Percentiles rank a stretch among this genome's conserved stretches.
These are phyloP conservation scores for Barnettozyma siamensis DNA, from an alignment of 805 yeast genomes.

Conservation along the genomic window DNA sequence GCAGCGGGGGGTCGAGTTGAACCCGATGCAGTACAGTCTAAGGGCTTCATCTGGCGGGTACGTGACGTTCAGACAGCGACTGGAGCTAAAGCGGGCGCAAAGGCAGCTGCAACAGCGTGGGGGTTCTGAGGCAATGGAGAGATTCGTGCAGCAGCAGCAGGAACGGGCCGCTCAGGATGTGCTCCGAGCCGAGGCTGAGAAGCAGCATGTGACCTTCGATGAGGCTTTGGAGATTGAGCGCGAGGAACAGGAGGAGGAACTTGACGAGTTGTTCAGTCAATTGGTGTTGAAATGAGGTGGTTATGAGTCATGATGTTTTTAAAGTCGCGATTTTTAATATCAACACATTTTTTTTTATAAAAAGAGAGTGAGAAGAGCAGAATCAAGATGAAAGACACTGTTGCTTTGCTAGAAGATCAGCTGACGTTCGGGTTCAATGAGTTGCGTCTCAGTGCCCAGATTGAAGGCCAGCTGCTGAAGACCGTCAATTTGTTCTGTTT, in stretches of 20 bases:
- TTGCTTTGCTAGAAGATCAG: slow-evolving; percentile 13
- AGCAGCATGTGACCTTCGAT: slow-evolving; percentile 5
- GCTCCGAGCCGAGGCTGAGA: slow-evolving; percentile 12
- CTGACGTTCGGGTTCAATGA: slow-evolving; percentile 23
- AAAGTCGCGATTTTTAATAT: not conserved
- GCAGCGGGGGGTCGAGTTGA: not conserved
- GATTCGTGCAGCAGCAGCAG: slow-evolving; percentile 13
- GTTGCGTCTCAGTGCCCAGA: slow-evolving; percentile 9
- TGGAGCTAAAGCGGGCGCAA: slow-evolving; percentile 12
- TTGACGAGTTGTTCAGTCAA: slow-evolving; percentile 6
- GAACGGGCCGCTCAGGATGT: slow-evolving; percentile 4
- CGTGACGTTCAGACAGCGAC: slow-evolving; percentile 15
- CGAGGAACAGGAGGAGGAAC: slow-evolving; percentile 6
- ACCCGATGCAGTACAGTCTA: slow-evolving; percentile 21
- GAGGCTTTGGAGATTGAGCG: slow-evolving; percentile 1
- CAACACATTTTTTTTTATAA: not conserved
- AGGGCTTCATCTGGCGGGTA: slow-evolving; percentile 13
- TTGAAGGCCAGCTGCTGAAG: slow-evolving; percentile 4
- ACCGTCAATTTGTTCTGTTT: slow-evolving; percentile 24
- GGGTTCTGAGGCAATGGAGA: slow-evolving; percentile 19
- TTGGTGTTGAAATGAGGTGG: slow-evolving; percentile 1
- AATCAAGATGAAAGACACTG: not conserved
- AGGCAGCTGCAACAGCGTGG: slow-evolving; percentile 17
- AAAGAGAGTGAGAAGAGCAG: no score
- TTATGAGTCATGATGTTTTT: not conserved